Conservation (phyloP, 495 filamentous ascomycete species). For the Bombardia bombarda region DNA sequence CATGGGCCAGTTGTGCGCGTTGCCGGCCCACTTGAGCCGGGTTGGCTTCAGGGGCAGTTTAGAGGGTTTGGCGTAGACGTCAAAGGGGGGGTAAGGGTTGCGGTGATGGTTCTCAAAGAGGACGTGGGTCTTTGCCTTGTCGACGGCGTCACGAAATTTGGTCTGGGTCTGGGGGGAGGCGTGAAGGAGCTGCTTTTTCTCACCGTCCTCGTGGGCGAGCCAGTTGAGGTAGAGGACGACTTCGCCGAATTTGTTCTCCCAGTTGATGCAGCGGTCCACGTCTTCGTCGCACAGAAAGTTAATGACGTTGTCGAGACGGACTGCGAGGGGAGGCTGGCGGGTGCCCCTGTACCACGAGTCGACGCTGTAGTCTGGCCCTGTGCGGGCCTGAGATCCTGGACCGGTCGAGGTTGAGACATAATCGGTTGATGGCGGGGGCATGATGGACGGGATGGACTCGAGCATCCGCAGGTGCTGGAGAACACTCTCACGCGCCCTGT, state of each 20-base stretch:
- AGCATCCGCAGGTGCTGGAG: too few relatives aligned
- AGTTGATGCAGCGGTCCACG: constrained; percentile 19
- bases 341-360: constrained; percentile 14
- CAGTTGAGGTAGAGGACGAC: constrained; percentile 19
- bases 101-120: constrained; percentile 19
- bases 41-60: constrained; percentile 8
- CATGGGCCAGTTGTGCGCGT: constrained; percentile 8
- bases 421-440: too few relatives aligned
- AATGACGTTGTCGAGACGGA: constrained; percentile 14
- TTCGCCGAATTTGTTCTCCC: constrained; percentile 13
- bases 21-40: constrained; percentile 15
- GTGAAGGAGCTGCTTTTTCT: constrained; percentile 8
- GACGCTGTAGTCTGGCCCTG: constrained; percentile 12
- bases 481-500: too few relatives aligned
- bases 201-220: constrained; percentile 12
- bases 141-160: constrained; percentile 16
- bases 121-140: constrained; percentile 16
- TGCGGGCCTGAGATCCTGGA: too few relatives aligned
- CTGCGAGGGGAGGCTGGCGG: constrained; percentile 15
- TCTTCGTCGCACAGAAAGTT: constrained; percentile 27
- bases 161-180: constrained; percentile 9
- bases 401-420: too few relatives aligned
- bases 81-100: constrained; percentile 6
- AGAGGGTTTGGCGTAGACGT: constrained; percentile 4
- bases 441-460: too few relatives aligned